Percentiles rank a stretch among this genome's conserved stretches.
Evolutionary conservation across 164 flowering plant genomes (phyloP).

Genomic region (Cinnamomum micranthum): DNA sequence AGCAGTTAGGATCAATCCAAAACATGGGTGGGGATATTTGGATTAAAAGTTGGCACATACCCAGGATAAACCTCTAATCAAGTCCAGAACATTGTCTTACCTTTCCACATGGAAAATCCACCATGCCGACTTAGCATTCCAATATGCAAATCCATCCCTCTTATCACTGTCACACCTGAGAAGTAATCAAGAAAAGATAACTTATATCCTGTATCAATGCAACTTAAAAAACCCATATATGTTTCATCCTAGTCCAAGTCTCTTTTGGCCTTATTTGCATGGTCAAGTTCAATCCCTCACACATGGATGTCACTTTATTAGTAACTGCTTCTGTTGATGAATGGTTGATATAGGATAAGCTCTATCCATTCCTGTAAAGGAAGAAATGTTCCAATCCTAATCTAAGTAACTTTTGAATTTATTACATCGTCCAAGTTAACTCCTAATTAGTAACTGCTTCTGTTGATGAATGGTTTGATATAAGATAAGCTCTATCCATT

Average conservation of each 20-base stretch:
- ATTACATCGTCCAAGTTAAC: no score
- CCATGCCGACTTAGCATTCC: not conserved
- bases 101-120: not conserved
- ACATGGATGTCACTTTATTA: no score
- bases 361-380: no score
- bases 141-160: not conserved
- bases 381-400: no score
- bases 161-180: not conserved
- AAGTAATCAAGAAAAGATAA: not conserved
- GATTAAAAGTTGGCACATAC: not conserved
- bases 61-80: not conserved
- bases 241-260: not conserved
- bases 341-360: no score
- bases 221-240: not conserved
- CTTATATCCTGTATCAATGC: not conserved
- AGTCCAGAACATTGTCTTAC: not conserved
- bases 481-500: no score
- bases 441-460: no score
- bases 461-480: no score
- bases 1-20: no score
- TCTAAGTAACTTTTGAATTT: no score
- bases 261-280: not conserved
- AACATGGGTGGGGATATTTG: no score
- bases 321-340: no score
- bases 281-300: not conserved